Evolutionary conservation across 208 protist species (phyloP).

Genomic region (Vickermania ingenoplastis): DNA sequence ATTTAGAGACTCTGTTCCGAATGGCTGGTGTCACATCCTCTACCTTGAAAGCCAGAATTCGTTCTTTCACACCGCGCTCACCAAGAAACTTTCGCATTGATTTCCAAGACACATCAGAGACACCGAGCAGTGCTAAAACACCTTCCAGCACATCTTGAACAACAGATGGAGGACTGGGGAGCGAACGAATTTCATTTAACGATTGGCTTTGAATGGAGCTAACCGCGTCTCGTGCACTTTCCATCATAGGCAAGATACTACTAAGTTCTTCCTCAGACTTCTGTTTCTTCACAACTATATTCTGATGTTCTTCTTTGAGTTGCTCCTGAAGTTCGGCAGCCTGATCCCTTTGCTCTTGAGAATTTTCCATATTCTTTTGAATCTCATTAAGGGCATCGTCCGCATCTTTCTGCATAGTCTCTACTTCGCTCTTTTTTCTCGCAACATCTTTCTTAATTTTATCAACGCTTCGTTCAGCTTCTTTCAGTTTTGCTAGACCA

Average conservation of each 20-base stretch:
- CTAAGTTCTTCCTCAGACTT: constrained; percentile 90
- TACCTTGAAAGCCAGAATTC: constrained; percentile 95
- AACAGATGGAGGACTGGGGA: constrained; percentile 90
- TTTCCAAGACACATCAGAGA: constrained; percentile 93
- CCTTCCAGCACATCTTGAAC: constrained; percentile 94
- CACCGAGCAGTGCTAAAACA: constrained; percentile 93
- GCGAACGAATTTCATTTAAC: constrained; percentile 93
- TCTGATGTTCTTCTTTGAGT: constrained; percentile 86
- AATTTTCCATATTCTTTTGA: constrained; percentile 90
- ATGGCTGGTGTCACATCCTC: constrained; percentile 78
- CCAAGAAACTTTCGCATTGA: constrained; percentile 94
- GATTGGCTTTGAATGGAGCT: constrained; percentile 89
- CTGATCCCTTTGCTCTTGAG: constrained; percentile 86
- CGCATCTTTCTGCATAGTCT: constrained; percentile 89
- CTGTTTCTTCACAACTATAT: constrained; percentile 63
- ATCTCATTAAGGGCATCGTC: constrained; percentile 93
- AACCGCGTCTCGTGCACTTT: constrained; percentile 91
- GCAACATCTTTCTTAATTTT: constrained; percentile 84
- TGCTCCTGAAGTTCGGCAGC: constrained; percentile 78
- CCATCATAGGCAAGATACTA: constrained; percentile 91
- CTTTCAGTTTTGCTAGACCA: constrained; percentile 92
- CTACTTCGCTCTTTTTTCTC: constrained; percentile 83
- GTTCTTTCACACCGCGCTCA: constrained; percentile 86
- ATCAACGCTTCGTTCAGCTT: constrained; percentile 88
- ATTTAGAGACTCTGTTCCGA: constrained; percentile 71